A percentile compares a stretch with the other conserved stretches of the same genome.
Conservation (phyloP, 352 stramenopile genomes). For the Phytophthora sp. region DNA sequence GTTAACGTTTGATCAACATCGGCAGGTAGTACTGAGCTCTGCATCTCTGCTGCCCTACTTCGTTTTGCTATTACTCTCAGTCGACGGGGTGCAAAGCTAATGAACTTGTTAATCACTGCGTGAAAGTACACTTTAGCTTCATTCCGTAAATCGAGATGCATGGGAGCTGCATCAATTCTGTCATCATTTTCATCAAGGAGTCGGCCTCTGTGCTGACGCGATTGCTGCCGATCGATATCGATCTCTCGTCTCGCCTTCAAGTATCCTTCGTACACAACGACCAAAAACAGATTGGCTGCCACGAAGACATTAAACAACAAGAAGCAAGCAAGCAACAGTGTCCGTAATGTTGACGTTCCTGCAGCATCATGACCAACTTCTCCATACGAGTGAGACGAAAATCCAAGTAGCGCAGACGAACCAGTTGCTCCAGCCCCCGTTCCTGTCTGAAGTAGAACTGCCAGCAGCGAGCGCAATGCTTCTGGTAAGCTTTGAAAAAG, state of each 20-base stretch:
- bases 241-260: constrained; percentile 35
- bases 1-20: neutral
- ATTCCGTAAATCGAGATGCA: constrained; percentile 15
- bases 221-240: constrained; percentile 12
- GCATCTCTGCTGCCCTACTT: constrained; percentile 13
- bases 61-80: neutral
- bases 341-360: constrained; percentile 30
- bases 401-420: constrained; percentile 9
- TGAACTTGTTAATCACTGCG: neutral
- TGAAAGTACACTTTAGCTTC: constrained; percentile 7
- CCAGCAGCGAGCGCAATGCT: constrained; percentile 42
- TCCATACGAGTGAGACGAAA: constrained; percentile 5
- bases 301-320: constrained; percentile 51
- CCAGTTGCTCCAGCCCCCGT: constrained; percentile 7
- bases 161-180: constrained; percentile 2
- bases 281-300: constrained; percentile 52
- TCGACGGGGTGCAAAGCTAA: neutral
- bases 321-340: constrained; percentile 47
- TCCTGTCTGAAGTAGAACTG: constrained; percentile 37
- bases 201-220: neutral
- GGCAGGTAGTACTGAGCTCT: constrained; percentile 15
- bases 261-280: constrained; percentile 52
- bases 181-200: constrained; percentile 1
- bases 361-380: constrained; percentile 28
- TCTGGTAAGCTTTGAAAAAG: constrained; percentile 44